These are phyloP conservation scores for Raddia distichophylla DNA, from an alignment of 176 grass and related monocot genomes.

Conservation along the genomic window DNA sequence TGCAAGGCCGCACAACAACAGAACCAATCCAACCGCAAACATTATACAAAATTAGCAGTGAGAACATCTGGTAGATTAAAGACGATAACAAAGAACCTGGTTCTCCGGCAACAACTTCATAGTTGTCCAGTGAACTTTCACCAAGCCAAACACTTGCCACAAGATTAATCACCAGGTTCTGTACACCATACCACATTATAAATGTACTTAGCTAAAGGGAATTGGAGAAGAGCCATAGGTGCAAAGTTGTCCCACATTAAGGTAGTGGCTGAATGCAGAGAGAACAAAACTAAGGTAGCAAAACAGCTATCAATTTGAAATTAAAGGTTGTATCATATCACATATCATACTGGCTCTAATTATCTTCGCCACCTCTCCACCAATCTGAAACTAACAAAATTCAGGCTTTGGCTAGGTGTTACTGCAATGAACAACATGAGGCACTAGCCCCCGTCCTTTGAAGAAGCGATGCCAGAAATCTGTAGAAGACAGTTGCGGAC, in stretches of 20 bases:
- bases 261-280: background rate
- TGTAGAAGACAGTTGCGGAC: background rate
- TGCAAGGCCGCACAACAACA: background rate
- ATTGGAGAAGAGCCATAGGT: background rate
- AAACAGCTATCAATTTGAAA: background rate
- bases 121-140: background rate
- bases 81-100: background rate
- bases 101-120: background rate
- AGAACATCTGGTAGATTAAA: background rate
- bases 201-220: background rate
- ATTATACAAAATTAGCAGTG: background rate
- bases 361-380: background rate
- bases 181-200: background rate
- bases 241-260: background rate
- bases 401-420: background rate
- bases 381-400: conserved; percentile 3
- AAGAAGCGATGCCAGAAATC: background rate
- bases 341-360: background rate
- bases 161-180: background rate
- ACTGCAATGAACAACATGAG: background rate
- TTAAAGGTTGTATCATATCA: background rate
- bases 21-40: background rate
- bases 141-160: background rate
- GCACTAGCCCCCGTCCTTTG: background rate
- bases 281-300: background rate